phyloP scores from a whole-genome alignment of 805 yeast species.

The Middelhovenomyces tepae region DNA sequence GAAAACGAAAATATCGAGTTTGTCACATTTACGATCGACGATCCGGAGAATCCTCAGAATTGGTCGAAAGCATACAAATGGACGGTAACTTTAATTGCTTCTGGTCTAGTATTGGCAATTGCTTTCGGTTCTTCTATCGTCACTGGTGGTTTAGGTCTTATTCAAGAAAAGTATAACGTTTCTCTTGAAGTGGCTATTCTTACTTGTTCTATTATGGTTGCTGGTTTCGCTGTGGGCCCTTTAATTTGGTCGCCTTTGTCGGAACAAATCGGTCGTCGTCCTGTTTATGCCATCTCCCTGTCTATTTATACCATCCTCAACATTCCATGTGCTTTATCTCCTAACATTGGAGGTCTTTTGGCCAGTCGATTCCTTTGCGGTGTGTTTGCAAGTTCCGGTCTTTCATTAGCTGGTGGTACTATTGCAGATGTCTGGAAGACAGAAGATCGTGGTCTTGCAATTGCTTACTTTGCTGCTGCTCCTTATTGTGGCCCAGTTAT shows the following conservation, averaged over 20 bases:
- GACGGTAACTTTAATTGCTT: constrained; percentile 51
- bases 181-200: constrained; percentile 70
- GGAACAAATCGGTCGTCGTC: constrained; percentile 78
- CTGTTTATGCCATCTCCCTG: constrained; percentile 72
- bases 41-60: constrained; percentile 86
- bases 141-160: constrained; percentile 72
- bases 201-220: constrained; percentile 77
- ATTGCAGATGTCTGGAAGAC: constrained; percentile 82
- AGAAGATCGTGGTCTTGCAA: constrained; percentile 77
- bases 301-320: constrained; percentile 69
- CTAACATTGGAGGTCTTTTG: constrained; percentile 70
- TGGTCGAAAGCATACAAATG: constrained; percentile 45
- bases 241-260: constrained; percentile 82
- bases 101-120: constrained; percentile 73
- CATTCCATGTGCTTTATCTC: constrained; percentile 79
- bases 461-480: constrained; percentile 84
- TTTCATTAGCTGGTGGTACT: constrained; percentile 84
- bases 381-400: constrained; percentile 73
- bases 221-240: constrained; percentile 85
- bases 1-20: constrained; percentile 41
- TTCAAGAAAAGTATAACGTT: constrained; percentile 58
- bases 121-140: constrained; percentile 92
- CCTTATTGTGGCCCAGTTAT: constrained; percentile 91
- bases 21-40: constrained; percentile 71
- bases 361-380: constrained; percentile 85